Evolutionary conservation across 78 protist species (phyloP), one percentile per base, ranked within the genome.

Genomic region (Tieghemostelium lacteum): DNA sequence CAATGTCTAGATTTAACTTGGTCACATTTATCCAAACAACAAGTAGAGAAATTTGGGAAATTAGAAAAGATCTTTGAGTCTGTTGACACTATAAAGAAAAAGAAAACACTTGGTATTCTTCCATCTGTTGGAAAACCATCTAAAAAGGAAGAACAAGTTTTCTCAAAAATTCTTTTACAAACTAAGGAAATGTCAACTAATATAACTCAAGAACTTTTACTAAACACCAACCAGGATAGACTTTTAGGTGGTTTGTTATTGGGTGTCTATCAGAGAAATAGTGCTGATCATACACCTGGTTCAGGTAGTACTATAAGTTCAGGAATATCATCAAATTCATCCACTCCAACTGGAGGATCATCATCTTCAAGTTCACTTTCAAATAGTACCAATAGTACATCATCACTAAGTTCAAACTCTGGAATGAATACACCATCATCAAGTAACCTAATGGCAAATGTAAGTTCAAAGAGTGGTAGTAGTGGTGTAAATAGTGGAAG

Each of bases 221-320:
- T 83, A 29, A 67, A 83, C 29, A 54, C 91, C 49, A 83, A 83
- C 31, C 78, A 83, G 20, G 91, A 83, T 69, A 29, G 62, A 29
- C 33, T 83, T 2, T 67, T 64, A 12, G 75, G 91, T 69, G 91
- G 91, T 40, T 45, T 83, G 31, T 24, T 83, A 33, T 19, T 83
- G 50, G 91, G 91, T 60, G 78, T 83, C 0, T 83, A 83, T 42
- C 70, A 28, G 52, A 66, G 28, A 40, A 67, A 57, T 17, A 24
- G 31, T 10, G n/a, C 28, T 0, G 69, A 57, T 24, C 16, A 29
- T 22, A 22, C 42, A 26, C 10, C 17, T n/a, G n/a, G n/a, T n/a
- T n/a, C n/a, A 61, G 28, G 66, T 60, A 8, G 29, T 60, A 60
- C 2, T n/a, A n/a, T n/a, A n/a, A n/a, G n/a, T n/a, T n/a, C n/a